Evolutionary conservation across 106 monocot species (phyloP).

Genomic region (Apostasia ramifera): DNA sequence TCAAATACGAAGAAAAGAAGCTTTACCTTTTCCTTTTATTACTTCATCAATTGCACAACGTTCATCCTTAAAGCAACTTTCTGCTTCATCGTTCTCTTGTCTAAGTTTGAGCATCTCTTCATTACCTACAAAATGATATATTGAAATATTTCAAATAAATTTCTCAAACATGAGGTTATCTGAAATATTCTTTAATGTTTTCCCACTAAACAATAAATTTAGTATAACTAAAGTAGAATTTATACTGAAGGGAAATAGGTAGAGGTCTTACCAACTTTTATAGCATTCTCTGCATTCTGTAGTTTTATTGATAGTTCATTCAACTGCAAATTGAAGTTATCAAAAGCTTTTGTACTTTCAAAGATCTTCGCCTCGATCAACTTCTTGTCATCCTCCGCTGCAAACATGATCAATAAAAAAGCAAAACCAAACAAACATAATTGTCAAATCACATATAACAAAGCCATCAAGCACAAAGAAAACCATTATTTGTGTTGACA

Average conservation of each 20-base stretch:
- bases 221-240: no score
- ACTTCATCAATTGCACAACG: constrained; percentile 24
- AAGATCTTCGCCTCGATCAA: constrained; percentile 60
- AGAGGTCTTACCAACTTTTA: constrained; percentile 42
- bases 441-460: constrained; percentile 3
- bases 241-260: not conserved
- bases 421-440: not conserved
- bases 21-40: constrained; percentile 59
- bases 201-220: no score
- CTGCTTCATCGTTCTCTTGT: constrained; percentile 61
- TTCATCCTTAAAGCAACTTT: constrained; percentile 34
- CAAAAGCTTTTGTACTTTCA: constrained; percentile 53
- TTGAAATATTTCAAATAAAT: not conserved
- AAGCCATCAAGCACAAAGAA: not conserved
- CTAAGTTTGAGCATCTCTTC: constrained; percentile 45
- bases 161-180: not conserved
- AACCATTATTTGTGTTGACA: not conserved
- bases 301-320: constrained; percentile 50
- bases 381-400: constrained; percentile 92
- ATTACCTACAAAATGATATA: constrained; percentile 33
- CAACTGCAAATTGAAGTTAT: constrained; percentile 49
- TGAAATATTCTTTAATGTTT: no score
- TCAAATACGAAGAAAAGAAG: not conserved
- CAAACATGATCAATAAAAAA: not conserved
- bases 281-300: constrained; percentile 42